Base-by-base conservation (phyloP, 73 alveolate genomes). In the Loxodes magnus region DNA sequence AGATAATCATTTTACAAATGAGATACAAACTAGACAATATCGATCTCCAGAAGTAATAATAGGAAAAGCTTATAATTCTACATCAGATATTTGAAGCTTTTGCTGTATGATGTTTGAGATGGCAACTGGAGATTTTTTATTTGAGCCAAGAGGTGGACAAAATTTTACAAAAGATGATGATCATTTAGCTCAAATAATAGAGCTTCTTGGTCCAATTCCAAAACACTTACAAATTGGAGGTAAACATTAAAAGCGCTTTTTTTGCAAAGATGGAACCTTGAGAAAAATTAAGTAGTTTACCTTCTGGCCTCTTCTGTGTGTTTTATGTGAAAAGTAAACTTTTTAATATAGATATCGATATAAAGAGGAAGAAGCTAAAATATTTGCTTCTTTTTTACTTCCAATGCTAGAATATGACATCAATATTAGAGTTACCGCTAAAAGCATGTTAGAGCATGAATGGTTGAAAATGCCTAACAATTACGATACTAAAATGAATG, bases 11-110 rank as follows among this genome's bases (percentile, higher is more conserved):
- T 86, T 89, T 76, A 56, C 96, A 9, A 68, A 80, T 19, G 95
- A 86, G 43, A 89, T 90, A 23, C 90, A 90, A 76, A 90, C 98
- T 9, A 56, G 98, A 39, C 87, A 90, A 56, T 95, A 95, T 67
- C 82, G 99, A 31, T 88, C 98, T 17, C 99, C 99, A 7, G 99
- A 94, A 78, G 97, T 93, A 4, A 85, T 94, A 41, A 65, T 94
- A 42, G 97, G 97, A 14, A 78, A 82, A 10, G 67, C 80, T 41
- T 94, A 94, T 70, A 87, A 89, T 43, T 72, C 84, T 30, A 75
- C 98, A 21, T 95, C 97, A 35, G 98, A 92, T 63, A 66, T 92
- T 16, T 92, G 98, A 96, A 64, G 94, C 26, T 94, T 90, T 74
- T 96, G 95, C 19, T 88, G 97, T 59, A 81, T 88, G 89, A 64